Evolutionary conservation across 225 moss, liverwort and hornwort species (phyloP).

Genomic region (Marchantia paleacea): DNA sequence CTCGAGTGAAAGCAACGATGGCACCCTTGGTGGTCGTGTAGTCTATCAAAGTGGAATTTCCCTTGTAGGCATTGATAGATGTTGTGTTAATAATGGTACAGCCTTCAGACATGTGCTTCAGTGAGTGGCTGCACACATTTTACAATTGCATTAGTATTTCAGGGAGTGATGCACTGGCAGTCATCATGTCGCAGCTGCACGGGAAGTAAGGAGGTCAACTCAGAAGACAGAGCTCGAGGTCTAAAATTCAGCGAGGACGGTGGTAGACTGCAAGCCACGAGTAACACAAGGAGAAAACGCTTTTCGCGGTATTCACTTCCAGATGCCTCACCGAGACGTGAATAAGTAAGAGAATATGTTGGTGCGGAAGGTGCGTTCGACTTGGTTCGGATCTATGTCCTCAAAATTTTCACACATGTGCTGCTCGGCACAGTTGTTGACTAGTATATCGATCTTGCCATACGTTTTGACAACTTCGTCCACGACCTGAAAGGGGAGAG

Average conservation of each 20-base stretch:
- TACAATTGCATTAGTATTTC: no score
- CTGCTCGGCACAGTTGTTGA: constrained; percentile 86
- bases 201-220: no score
- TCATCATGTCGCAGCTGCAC: no score
- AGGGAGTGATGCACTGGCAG: no score
- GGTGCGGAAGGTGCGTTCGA: constrained; percentile 74
- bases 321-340: constrained; percentile 42
- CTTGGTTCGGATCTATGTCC: constrained; percentile 62
- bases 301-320: not conserved
- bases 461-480: constrained; percentile 62
- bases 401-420: constrained; percentile 60
- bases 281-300: no score
- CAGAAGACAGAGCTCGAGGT: not conserved
- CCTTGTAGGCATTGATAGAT: constrained; percentile 80
- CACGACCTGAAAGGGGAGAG: constrained; percentile 48
- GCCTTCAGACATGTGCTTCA: constrained; percentile 80
- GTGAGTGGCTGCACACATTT: constrained; percentile 44
- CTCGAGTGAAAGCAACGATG: constrained; percentile 67
- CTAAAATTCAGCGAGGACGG: no score
- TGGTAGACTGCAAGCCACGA: not conserved
- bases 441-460: constrained; percentile 69
- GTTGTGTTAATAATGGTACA: constrained; percentile 67
- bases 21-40: constrained; percentile 94
- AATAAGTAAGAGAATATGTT: constrained; percentile 78
- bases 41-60: constrained; percentile 63